Base-by-base conservation (phyloP, 441 rosid genomes). In the Adansonia madagascariensis region DNA sequence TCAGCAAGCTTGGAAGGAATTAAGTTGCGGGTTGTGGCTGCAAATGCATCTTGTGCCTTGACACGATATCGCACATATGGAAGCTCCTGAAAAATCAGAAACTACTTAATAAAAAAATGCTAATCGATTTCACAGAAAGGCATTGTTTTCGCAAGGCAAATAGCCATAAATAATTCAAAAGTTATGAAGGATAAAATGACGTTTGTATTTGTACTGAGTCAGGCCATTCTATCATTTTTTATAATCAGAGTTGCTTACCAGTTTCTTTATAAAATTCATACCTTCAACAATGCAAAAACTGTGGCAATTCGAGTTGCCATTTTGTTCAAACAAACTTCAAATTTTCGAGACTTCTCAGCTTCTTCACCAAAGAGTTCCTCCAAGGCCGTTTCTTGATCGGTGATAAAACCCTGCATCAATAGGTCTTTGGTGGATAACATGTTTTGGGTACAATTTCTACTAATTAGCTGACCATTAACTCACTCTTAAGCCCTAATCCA, bases 271-370 rank as follows among this genome's bases (percentile, higher is more conserved):
- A 44, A 11, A 18, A 70, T 41, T 59, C 50, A 46, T 63, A 91
- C 93, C 90, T 89, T 89, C 65, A 91, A 62, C 3, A 92, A 91
- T 66, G 93, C 95, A 87, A 91, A 91, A 11, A 91, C 93, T 52
- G 95, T 89, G 74, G 92, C 85, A 75, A 91, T 78, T 76, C 92
- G 85, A 75, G 82, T 86, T 35, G 95, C 95, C 91, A 91, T 87
- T 67, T 80, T 80, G 84, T 75, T 86, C 84, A 89, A 69, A 77
- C 90, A 91, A 79, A 85, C 75, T 49, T 85, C 78, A 84, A 87
- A 88, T 60, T 80, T 82, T 71, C 80, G 90, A 43, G 87, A 76
- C 12, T 87, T 86, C 79, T 86, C 86, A 74, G 84, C 92, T 75
- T 83, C 86, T 64, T 86, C 83, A 74, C 84, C 80, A 73, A 81